Evolutionary conservation across 2,329 filamentous ascomycete species (phyloP).

Genomic region (Teratosphaeria viscida): DNA sequence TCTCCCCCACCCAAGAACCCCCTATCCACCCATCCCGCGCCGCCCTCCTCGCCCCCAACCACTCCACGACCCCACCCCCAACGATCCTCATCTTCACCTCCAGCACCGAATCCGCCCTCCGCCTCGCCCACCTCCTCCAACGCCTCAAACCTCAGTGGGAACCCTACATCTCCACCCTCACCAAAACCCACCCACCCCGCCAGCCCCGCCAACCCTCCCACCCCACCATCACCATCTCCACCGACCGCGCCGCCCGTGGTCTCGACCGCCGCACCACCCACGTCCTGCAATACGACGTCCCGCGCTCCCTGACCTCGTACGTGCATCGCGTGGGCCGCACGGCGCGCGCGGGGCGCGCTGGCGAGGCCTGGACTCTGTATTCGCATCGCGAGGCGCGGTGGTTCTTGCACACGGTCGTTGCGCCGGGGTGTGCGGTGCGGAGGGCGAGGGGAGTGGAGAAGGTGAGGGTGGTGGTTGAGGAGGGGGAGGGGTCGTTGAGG

Average conservation of each 20-base stretch:
- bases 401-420: constrained; percentile 76
- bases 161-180: constrained; percentile 17
- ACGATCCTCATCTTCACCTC: constrained; percentile 75
- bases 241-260: constrained; percentile 85
- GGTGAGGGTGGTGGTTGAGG: constrained; percentile 1
- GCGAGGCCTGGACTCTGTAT: constrained; percentile 78
- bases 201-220: constrained; percentile 40
- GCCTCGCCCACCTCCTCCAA: constrained; percentile 66
- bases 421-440: constrained; percentile 43
- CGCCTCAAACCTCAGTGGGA: constrained; percentile 21
- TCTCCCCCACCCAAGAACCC: not conserved
- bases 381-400: constrained; percentile 74
- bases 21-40: constrained; percentile 6
- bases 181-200: constrained; percentile 44
- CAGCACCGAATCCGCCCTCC: constrained; percentile 78
- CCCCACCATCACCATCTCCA: constrained; percentile 66
- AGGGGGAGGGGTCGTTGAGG: constrained; percentile 18
- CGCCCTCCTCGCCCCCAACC: constrained; percentile 1
- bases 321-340: constrained; percentile 89
- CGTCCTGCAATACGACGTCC: constrained; percentile 90
- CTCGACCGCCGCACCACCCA: constrained; percentile 71
- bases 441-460: constrained; percentile 38
- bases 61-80: constrained; percentile 20
- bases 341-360: constrained; percentile 65
- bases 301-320: constrained; percentile 68